Conservation (phyloP, 75 land plant species). For the Adiantum capillusveneris region DNA sequence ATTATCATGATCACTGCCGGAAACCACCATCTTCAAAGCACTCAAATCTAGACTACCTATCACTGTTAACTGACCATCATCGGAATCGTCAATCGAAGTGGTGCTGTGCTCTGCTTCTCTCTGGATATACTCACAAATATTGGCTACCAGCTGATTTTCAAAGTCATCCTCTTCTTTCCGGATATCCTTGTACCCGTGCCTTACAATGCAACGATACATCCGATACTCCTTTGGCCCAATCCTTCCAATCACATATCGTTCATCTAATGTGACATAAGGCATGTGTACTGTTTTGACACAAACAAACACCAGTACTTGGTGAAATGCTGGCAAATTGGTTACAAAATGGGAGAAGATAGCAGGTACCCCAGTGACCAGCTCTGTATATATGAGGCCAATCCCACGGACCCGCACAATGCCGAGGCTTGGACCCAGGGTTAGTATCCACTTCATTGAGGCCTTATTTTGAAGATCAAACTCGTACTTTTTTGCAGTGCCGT, state of each 20-base stretch:
- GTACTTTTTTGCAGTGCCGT: slow-evolving; percentile 52
- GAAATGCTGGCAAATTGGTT: slow-evolving; percentile 65
- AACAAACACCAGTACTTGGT: slow-evolving; percentile 55
- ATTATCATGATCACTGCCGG: no score
- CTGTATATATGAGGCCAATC: slow-evolving; percentile 46
- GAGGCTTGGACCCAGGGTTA: slow-evolving; percentile 40
- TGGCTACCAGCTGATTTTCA: slow-evolving; percentile 44
- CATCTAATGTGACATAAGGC: slow-evolving; percentile 44
- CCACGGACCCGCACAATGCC: slow-evolving; percentile 53
- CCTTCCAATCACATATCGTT: slow-evolving; percentile 57
- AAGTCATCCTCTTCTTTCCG: slow-evolving; percentile 59
- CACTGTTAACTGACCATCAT: slow-evolving; percentile 9
- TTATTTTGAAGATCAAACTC: slow-evolving; percentile 51
- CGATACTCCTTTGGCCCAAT: slow-evolving; percentile 57
- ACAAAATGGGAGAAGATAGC: slow-evolving; percentile 56
- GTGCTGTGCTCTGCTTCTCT: neutral
- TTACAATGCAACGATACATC: slow-evolving; percentile 69
- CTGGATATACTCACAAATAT: slow-evolving; percentile 32
- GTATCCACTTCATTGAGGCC: slow-evolving; percentile 43
- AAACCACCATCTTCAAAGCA: neutral
- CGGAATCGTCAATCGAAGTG: neutral
- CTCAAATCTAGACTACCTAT: neutral
- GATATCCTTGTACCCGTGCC: slow-evolving; percentile 81
- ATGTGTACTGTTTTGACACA: slow-evolving; percentile 66
- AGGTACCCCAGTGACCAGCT: slow-evolving; percentile 43